Percentiles rank a stretch among this genome's conserved stretches.
phyloP scores from a whole-genome alignment of 139 green algal species.

The Medakamo hakoo region DNA sequence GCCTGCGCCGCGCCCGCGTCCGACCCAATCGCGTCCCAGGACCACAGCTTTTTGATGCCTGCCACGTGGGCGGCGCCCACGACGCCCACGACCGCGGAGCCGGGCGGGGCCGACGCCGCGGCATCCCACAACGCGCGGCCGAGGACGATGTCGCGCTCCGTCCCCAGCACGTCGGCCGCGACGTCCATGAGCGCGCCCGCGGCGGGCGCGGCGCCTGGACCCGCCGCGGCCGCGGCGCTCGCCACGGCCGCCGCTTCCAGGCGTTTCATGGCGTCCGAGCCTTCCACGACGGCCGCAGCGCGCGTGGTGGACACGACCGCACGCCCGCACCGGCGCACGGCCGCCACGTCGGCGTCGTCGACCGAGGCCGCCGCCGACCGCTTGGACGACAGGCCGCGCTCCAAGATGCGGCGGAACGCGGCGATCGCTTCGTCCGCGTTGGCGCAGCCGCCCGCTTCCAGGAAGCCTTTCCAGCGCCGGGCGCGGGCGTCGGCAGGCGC shows the following conservation, averaged over 20 bases:
- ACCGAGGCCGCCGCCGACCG: not conserved
- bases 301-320: not conserved
- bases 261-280: not conserved
- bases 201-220: no score
- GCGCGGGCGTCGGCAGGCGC: not conserved
- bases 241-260: not conserved
- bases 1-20: not conserved
- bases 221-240: no score
- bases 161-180: constrained; percentile 9
- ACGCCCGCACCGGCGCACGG: not conserved
- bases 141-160: constrained; percentile 17
- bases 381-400: not conserved
- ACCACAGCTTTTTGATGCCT: constrained; percentile 15
- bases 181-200: no score
- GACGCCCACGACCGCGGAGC: constrained; percentile 14
- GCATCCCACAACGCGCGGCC: constrained; percentile 10
- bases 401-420: not conserved
- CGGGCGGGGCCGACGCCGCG: not conserved
- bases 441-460: not conserved
- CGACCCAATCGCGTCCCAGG: not conserved
- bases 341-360: not conserved
- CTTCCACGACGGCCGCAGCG: no score
- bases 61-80: constrained; percentile 16
- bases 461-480: not conserved
- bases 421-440: not conserved